A percentile compares a stretch with the other conserved stretches of the same genome.
Evolutionary conservation across 768 basidiomycete genomes (phyloP).

Genomic region (Lenzites betulinus): DNA sequence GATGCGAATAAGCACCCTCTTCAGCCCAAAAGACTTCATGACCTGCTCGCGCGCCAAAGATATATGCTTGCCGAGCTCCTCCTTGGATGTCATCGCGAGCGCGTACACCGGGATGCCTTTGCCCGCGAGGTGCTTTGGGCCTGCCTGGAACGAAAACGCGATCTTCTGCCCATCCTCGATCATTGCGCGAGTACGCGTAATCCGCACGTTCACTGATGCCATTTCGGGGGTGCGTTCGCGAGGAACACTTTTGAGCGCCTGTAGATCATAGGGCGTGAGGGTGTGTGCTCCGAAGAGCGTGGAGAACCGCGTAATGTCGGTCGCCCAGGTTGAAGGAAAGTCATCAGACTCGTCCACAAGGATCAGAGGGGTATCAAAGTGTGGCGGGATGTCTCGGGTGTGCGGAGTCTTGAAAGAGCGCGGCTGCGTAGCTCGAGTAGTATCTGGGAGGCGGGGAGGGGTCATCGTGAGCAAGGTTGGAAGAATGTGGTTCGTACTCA

Average conservation of each 20-base stretch:
- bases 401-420: too few relatives aligned
- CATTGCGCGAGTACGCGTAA: conserved; percentile 9
- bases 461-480: too few relatives aligned
- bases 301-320: conserved; percentile 7
- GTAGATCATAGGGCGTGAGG: neutral
- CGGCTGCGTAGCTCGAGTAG: too few relatives aligned
- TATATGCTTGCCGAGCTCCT: conserved; percentile 11
- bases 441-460: too few relatives aligned
- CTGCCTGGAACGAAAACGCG: conserved; percentile 7
- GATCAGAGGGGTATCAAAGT: too few relatives aligned
- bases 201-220: neutral
- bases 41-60: neutral
- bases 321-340: conserved; percentile 9
- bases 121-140: neutral
- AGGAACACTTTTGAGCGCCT: conserved; percentile 10
- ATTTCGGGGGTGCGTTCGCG: neutral
- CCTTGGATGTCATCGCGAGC: conserved; percentile 6
- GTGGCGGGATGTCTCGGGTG: too few relatives aligned
- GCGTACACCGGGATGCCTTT: conserved; percentile 16
- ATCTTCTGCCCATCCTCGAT: conserved; percentile 9
- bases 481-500: too few relatives aligned
- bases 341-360: neutral
- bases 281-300: conserved; percentile 11
- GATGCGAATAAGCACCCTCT: conserved; percentile 2
- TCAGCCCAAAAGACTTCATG: conserved; percentile 7